Evolutionary conservation across 352 stramenopile genomes (phyloP).

Genomic region (Saprolegnia parasitica): DNA sequence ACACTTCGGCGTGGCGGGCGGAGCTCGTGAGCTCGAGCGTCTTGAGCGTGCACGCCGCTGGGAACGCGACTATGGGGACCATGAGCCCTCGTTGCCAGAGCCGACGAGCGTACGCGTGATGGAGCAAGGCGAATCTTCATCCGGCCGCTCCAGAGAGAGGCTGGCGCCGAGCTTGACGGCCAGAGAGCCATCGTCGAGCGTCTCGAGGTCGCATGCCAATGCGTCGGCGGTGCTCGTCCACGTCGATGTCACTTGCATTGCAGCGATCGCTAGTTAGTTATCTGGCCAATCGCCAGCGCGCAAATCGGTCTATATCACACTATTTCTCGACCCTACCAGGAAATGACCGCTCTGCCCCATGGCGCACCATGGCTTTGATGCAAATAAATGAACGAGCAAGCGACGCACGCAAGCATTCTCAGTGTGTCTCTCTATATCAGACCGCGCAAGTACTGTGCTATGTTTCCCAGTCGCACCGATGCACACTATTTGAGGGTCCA

Average conservation of each 20-base stretch:
- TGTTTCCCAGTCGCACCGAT: background rate
- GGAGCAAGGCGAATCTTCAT: constrained; percentile 11
- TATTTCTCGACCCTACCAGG: background rate
- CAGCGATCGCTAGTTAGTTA: too few species aligned
- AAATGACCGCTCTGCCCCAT: too few species aligned
- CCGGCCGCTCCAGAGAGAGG: background rate
- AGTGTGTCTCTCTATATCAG: too few species aligned
- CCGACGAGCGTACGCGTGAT: constrained; percentile 2
- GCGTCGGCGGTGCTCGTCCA: constrained; percentile 1
- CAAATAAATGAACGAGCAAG: too few species aligned
- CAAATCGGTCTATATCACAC: background rate
- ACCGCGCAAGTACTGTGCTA: too few species aligned
- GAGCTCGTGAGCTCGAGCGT: constrained; percentile 51
- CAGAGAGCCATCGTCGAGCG: background rate
- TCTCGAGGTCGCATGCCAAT: background rate
- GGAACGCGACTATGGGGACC: constrained; percentile 35
- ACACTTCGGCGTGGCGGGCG: constrained; percentile 65
- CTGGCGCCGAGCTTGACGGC: background rate
- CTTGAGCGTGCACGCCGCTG: constrained; percentile 34
- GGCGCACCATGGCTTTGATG: too few species aligned
- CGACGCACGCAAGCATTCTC: background rate
- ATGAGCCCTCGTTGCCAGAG: background rate
- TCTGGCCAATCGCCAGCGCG: background rate
- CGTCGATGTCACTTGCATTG: constrained; percentile 23
- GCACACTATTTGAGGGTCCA: background rate